phyloP scores from a whole-genome alignment of 164 flowering plant species.

The Malania oleifera region DNA sequence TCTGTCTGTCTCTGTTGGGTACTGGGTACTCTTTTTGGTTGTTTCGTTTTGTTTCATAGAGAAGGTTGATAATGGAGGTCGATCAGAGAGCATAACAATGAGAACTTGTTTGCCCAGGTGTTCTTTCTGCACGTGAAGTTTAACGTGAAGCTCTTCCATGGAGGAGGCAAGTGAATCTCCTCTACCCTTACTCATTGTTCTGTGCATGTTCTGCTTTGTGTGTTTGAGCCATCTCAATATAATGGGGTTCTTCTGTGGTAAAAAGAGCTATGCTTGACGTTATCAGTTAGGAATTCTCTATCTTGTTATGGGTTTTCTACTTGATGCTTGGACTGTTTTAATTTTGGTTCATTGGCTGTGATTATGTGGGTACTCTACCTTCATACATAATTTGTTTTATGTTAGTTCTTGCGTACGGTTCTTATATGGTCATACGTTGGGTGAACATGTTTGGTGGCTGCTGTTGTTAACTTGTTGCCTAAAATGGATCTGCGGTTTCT shows the following conservation, averaged over 20 bases:
- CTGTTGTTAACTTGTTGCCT: not conserved
- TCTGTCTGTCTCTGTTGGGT: slow-evolving; percentile 6
- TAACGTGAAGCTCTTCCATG: slow-evolving; percentile 11
- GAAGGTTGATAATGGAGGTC: slow-evolving; percentile 16
- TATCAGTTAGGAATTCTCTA: not conserved
- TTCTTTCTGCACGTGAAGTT: slow-evolving; percentile 18
- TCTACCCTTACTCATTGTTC: not conserved
- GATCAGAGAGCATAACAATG: slow-evolving; percentile 16
- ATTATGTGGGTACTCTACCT: too few species aligned
- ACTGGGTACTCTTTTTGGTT: not conserved
- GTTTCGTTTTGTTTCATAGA: slow-evolving; percentile 21
- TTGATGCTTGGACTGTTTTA: not conserved
- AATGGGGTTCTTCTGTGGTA: too few species aligned
- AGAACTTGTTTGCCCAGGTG: slow-evolving; percentile 19
- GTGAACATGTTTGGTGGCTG: slow-evolving; percentile 1
- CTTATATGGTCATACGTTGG: too few species aligned
- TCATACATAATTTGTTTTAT: too few species aligned
- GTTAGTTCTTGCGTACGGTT: not conserved
- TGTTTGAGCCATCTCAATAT: not conserved
- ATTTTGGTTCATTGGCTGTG: not conserved
- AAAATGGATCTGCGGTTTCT: slow-evolving; percentile 12
- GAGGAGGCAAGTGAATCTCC: slow-evolving; percentile 21
- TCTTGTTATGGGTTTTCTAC: not conserved
- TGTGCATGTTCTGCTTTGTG: slow-evolving; percentile 3
- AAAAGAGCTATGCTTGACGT: too few species aligned